Evolutionary conservation across 371 early-diverging fungal genomes (phyloP), one percentile per base, ranked within the genome.

Genomic region (Saksenaea oblongispora): DNA sequence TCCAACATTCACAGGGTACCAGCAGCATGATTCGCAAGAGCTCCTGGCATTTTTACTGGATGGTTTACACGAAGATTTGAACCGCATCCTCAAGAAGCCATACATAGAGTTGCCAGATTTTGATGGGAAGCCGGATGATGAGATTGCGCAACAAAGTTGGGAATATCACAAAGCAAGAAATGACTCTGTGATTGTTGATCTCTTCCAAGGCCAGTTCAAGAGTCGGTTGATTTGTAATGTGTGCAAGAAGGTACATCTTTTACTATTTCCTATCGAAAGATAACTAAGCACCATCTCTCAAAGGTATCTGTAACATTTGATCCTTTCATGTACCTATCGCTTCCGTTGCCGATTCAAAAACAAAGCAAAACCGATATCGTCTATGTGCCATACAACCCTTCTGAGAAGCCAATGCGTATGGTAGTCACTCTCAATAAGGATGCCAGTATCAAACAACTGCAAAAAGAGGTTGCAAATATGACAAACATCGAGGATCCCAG

Each of bases 131-230:
- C 79, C 90, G 1, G 88, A 89, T 61, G 73, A 74, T 1, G 87
- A 85, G 34, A 82, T 86, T 27, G 87, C 89, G 0, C 41, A 65
- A 14, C 71, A 73, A 39, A 79, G 77, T 51, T 91, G 90, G 90
- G 58, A 81, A 34, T 75, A 84, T 58, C 89, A 89, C 68, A 78
- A 80, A 42, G 80, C 84, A 14, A 78, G 89, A 51, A 89, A 90
- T 63, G 85, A 87, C 62, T 89, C 90, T 7, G 73, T 90, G 55
- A 82, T 94, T 69, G 88, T 91, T 3, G 92, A 93, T 66, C 69
- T 91, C 10, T 95, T 95, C 67, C 93, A 93, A 68, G 94, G 92
- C 0, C 90, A 93, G 68, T 89, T 89, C 68, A 92, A 89, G 66
- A 87, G 88, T 31, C 86, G 87, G 1, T 74, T 94, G 28, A 80